Evolutionary conservation across 2,329 filamentous ascomycete species (phyloP), one percentile per base, ranked within the genome.

Genomic region (Phaeoacremonium minimum): DNA sequence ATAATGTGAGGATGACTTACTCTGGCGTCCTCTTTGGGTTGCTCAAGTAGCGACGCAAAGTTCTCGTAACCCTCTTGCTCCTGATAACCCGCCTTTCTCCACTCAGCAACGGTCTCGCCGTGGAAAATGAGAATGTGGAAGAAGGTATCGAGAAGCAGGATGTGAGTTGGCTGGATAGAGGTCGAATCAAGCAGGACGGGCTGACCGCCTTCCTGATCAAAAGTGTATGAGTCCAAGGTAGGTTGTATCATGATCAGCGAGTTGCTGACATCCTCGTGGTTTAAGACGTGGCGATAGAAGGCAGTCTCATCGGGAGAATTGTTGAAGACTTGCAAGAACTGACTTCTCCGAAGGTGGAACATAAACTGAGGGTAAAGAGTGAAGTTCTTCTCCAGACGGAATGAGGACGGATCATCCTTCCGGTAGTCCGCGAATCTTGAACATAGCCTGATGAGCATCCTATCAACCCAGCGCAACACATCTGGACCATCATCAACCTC

Each of bases 41-140:
- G 83, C 57, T 96, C 89, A 32, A 98, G 73, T 34, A 98, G 73
- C 19, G 81, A 66, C 33, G 84, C 85, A 66, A 98, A 95, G 64
- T 96, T 97, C 63, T 97, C 93, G 55, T 98, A 98, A 8, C 93
- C 93, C 57, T 96, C 91, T 61, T 97, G 91, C 3, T 96, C 89
- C 51, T 98, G 93, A 57, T 98, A 98, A 2, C 93, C 93, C 14
- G 90, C 90, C 63, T 98, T 97, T 47, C 90, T 83, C 93, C 93
- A 98, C 59, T 96, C 89, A 1, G 93, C 93, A 62, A 97, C 86
- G 0, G 91, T 97, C 71, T 98, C 91, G 45, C 93, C 93, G 53
- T 98, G 90, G 77, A 97, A 98, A 51, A 98, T 98, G 37, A 98
- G 79, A 44, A 98, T 98, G 61, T 98, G 93, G 77, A 98, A 98